A percentile compares a stretch with the other conserved stretches of the same genome.
Evolutionary conservation across 2,329 filamentous ascomycete species (phyloP).

Genomic region (Talaromyces sp.): DNA sequence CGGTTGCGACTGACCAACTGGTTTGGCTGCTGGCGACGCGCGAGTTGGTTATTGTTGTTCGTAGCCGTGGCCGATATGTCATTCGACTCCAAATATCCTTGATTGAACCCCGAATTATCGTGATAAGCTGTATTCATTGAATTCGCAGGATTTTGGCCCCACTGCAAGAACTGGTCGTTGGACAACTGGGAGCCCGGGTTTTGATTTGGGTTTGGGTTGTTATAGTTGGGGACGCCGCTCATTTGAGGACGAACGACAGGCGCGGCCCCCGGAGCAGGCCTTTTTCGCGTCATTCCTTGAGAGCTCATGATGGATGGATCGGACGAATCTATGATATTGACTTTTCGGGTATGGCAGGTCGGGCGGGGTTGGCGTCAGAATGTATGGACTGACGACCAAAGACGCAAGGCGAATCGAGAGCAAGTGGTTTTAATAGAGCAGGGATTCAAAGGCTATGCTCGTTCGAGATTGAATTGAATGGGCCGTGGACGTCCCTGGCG

Average conservation of each 20-base stretch:
- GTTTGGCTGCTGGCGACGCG: constrained; percentile 42
- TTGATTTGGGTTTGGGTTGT: no score
- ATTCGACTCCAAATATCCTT: constrained; percentile 46
- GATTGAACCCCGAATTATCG: constrained; percentile 45
- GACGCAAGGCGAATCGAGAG: background rate
- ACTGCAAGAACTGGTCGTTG: constrained; percentile 59
- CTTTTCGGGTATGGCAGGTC: background rate
- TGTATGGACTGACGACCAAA: background rate
- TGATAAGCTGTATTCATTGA: constrained; percentile 34
- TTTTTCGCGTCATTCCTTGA: constrained; percentile 62
- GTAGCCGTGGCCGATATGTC: constrained; percentile 54
- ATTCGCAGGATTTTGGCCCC: constrained; percentile 51
- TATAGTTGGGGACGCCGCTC: constrained; percentile 54
- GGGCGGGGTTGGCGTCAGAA: background rate
- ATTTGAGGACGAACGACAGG: constrained; percentile 62
- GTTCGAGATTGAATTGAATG: constrained; percentile 10
- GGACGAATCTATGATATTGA: background rate
- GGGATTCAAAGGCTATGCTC: constrained; percentile 8
- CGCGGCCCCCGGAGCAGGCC: constrained; percentile 71
- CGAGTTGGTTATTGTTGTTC: constrained; percentile 44
- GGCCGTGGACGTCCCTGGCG: constrained; percentile 18
- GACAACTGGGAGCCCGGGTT: constrained; percentile 49
- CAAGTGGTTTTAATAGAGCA: background rate
- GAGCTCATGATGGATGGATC: constrained; percentile 39
- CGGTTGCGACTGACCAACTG: constrained; percentile 43